Conservation (phyloP, 768 basidiomycete species). For the Rhodotorula taiwanensis region DNA sequence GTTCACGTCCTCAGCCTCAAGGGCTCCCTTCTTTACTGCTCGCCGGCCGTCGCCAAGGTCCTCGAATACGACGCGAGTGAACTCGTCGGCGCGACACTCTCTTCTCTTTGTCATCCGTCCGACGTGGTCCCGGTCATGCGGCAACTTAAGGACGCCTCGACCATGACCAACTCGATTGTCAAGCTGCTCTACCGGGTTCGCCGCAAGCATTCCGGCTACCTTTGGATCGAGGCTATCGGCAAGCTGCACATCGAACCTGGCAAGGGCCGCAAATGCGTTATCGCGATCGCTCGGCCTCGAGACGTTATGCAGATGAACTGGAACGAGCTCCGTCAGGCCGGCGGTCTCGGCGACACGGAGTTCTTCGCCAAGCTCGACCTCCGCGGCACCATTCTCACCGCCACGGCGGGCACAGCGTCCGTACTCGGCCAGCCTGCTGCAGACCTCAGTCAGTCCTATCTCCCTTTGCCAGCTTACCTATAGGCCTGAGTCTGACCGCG, state of each 20-base stretch:
- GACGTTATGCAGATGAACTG: conserved; percentile 50
- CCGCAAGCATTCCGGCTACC: conserved; percentile 60
- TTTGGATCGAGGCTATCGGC: conserved; percentile 87
- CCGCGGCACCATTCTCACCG: conserved; percentile 47
- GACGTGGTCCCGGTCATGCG: conserved; percentile 88
- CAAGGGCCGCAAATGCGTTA: conserved; percentile 56
- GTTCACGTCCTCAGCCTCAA: conserved; percentile 86
- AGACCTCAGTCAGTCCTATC: conserved; percentile 24
- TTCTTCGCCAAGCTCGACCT: conserved; percentile 48
- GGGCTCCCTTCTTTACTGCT: conserved; percentile 84
- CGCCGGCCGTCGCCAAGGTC: conserved; percentile 67
- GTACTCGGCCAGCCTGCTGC: conserved; percentile 42
- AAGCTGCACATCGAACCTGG: conserved; percentile 67
- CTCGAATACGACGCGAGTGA: conserved; percentile 50
- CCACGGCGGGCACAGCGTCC: conserved; percentile 43
- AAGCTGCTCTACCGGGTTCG: conserved; percentile 78
- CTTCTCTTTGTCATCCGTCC: conserved; percentile 77
- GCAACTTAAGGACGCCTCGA: conserved; percentile 61
- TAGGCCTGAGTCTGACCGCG: background rate
- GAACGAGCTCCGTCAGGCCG: conserved; percentile 54
- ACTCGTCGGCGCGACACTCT: conserved; percentile 67
- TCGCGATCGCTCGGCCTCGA: conserved; percentile 69
- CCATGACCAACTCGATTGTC: conserved; percentile 49
- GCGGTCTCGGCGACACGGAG: conserved; percentile 50
- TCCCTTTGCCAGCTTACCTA: background rate